phyloP scores from a whole-genome alignment of 257 asterid species.

The Buddleja alternifolia region DNA sequence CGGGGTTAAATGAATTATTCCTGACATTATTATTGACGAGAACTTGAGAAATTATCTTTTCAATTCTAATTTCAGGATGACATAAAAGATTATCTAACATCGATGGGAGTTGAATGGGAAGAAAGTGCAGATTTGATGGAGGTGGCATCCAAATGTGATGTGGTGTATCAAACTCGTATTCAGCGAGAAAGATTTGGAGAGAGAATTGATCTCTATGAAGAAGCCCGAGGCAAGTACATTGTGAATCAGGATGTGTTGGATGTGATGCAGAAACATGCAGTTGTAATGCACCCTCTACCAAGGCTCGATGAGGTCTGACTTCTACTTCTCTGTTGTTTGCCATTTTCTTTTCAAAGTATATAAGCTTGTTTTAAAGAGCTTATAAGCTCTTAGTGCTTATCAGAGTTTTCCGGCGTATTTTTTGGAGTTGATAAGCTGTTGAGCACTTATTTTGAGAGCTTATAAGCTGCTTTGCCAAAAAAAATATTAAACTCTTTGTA shows the following conservation, averaged over 20 bases:
- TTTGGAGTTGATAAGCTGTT: too few relatives aligned
- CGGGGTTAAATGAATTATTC: too few relatives aligned
- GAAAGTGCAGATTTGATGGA: constrained; percentile 77
- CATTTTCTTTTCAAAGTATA: not conserved
- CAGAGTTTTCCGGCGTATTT: too few relatives aligned
- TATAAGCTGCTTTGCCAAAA: too few relatives aligned
- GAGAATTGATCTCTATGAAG: constrained; percentile 75
- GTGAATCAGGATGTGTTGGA: constrained; percentile 54
- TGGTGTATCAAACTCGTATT: constrained; percentile 83
- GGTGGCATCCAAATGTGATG: constrained; percentile 91
- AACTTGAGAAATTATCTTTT: not conserved
- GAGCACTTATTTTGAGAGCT: too few relatives aligned
- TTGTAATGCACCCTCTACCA: constrained; percentile 94
- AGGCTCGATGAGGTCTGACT: constrained; percentile 84
- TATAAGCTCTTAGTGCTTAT: too few relatives aligned
- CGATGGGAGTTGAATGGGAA: constrained; percentile 83
- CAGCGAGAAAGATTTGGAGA: constrained; percentile 86
- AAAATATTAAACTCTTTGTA: too few relatives aligned
- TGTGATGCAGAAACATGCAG: constrained; percentile 90
- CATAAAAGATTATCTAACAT: constrained; percentile 84
- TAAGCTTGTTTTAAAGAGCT: too few relatives aligned
- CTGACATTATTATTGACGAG: not conserved
- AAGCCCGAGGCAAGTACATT: constrained; percentile 88
- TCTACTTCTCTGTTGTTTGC: not conserved
- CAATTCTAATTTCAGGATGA: constrained; percentile 58